These are phyloP conservation scores for Acer saccharum DNA, from an alignment of 345 rosid species.

Conservation along the genomic window DNA sequence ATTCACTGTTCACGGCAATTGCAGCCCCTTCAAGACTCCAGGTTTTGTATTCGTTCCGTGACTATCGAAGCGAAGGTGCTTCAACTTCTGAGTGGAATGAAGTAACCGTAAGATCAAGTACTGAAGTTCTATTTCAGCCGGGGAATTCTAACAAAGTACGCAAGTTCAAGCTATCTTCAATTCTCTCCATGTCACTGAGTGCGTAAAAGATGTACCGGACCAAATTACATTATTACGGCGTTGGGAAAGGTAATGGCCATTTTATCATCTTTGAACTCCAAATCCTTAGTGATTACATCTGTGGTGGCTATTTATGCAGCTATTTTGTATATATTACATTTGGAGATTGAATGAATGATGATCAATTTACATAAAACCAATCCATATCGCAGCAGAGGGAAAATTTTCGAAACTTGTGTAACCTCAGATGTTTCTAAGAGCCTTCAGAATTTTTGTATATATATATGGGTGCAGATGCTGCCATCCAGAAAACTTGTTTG, in stretches of 20 bases:
- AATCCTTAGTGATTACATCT: not conserved
- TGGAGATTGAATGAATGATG: not conserved
- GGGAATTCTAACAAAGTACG: constrained; percentile 54
- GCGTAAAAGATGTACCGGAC: constrained; percentile 37
- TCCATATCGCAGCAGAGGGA: too few relatives aligned
- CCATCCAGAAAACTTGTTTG: too few relatives aligned
- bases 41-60: constrained; percentile 72
- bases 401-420: too few relatives aligned
- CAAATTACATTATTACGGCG: not conserved
- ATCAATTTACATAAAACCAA: too few relatives aligned
- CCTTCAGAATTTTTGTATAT: too few relatives aligned
- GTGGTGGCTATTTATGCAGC: not conserved
- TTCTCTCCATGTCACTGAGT: constrained; percentile 67
- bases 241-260: not conserved
- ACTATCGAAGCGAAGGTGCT: constrained; percentile 79
- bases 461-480: too few relatives aligned
- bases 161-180: constrained; percentile 77
- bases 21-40: constrained; percentile 83
- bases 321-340: constrained; percentile 3
- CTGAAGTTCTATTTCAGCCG: constrained; percentile 74
- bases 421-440: too few relatives aligned
- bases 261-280: not conserved
- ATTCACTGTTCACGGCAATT: constrained; percentile 8
- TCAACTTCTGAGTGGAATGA: constrained; percentile 78
- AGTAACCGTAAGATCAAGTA: constrained; percentile 72